Evolutionary conservation across 805 yeast species (phyloP).

Genomic region (Candida chauliodis): DNA sequence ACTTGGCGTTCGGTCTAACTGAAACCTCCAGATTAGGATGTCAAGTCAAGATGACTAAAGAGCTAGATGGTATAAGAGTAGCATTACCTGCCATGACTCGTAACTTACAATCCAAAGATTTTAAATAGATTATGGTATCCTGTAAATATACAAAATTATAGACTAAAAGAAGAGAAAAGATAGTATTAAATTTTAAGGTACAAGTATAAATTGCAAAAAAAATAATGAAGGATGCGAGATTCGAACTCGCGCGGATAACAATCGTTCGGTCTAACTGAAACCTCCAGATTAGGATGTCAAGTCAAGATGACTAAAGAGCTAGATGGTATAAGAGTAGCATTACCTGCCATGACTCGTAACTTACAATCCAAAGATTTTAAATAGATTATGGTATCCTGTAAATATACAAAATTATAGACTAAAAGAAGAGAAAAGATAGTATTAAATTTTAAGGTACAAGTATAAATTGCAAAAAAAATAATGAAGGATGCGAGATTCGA

Average conservation of each 20-base stretch:
- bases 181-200: too few relatives aligned
- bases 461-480: slow-evolving; percentile 31
- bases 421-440: too few relatives aligned
- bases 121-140: slow-evolving; percentile 30
- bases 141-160: slow-evolving; percentile 3
- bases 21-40: slow-evolving; percentile 97
- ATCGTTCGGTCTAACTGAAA: slow-evolving; percentile 96
- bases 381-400: not conserved
- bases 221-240: slow-evolving; percentile 49
- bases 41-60: slow-evolving; percentile 85
- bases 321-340: slow-evolving; percentile 91
- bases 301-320: slow-evolving; percentile 82
- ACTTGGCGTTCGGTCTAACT: slow-evolving; percentile 93
- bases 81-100: slow-evolving; percentile 98
- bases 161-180: too few relatives aligned
- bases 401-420: slow-evolving; percentile 4
- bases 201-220: too few relatives aligned
- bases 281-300: slow-evolving; percentile 95
- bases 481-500: slow-evolving; percentile 52
- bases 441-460: too few relatives aligned
- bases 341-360: slow-evolving; percentile 97
- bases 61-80: slow-evolving; percentile 87
- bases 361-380: slow-evolving; percentile 78
- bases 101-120: slow-evolving; percentile 80
- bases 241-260: slow-evolving; percentile 57